Percentiles rank a stretch among this genome's conserved stretches.
phyloP scores from a whole-genome alignment of 2,329 filamentous ascomycete genomes.

The Pestalotiopsis sp. region DNA sequence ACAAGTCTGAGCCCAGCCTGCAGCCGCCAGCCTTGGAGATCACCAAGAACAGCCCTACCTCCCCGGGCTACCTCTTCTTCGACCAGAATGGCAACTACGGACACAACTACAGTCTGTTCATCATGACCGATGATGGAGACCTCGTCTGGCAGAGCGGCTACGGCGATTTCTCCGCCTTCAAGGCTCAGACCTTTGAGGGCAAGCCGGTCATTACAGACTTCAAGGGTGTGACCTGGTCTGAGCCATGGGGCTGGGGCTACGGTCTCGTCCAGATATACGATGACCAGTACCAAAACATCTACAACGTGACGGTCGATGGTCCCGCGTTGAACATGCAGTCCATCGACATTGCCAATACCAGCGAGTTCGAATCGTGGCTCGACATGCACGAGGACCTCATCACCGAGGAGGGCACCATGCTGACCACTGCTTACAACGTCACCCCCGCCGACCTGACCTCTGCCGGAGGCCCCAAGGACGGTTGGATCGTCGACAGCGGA shows the following conservation, averaged over 20 bases:
- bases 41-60: conserved; percentile 19
- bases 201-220: conserved; percentile 33
- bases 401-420: conserved; percentile 30
- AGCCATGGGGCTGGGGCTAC: conserved; percentile 31
- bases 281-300: conserved; percentile 28
- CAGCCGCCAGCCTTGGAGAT: conserved; percentile 21
- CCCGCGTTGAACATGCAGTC: background rate
- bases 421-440: conserved; percentile 32
- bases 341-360: background rate
- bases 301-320: conserved; percentile 21
- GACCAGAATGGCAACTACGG: conserved; percentile 23
- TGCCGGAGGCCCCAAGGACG: conserved; percentile 32
- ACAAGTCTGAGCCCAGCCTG: conserved; percentile 19
- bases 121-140: conserved; percentile 27
- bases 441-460: conserved; percentile 31
- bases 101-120: conserved; percentile 24
- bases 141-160: conserved; percentile 30
- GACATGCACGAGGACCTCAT: conserved; percentile 36
- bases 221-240: conserved; percentile 26
- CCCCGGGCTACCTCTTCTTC: conserved; percentile 24
- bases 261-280: conserved; percentile 34
- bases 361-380: conserved; percentile 18
- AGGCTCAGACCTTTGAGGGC: conserved; percentile 30
- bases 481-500: conserved; percentile 37
- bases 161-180: conserved; percentile 26